phyloP scores from a whole-genome alignment of 1,284 basidiomycete species.

The Sporisorium reilianum region DNA sequence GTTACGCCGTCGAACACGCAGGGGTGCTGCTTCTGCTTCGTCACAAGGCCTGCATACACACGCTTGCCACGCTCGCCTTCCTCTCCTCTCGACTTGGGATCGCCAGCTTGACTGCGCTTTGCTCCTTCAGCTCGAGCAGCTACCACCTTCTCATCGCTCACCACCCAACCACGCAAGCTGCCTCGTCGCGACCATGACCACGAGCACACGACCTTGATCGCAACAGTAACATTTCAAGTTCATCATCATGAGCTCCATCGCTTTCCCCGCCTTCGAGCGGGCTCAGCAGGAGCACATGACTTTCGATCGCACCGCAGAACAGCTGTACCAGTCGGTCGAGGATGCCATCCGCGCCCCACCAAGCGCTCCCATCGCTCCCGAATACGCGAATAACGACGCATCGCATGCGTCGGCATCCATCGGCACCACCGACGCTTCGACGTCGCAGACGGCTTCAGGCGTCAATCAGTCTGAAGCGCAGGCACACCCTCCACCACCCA shows the following conservation, averaged over 20 bases:
- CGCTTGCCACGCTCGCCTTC: too few relatives aligned
- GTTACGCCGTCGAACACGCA: constrained; percentile 1
- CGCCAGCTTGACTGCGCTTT: neutral
- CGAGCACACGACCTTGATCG: constrained; percentile 9
- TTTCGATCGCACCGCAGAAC: constrained; percentile 27
- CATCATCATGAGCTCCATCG: constrained; percentile 34
- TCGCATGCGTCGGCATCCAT: constrained; percentile 1
- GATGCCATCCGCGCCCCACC: constrained; percentile 18
- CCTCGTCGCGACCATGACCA: constrained; percentile 13
- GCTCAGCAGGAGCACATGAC: constrained; percentile 47
- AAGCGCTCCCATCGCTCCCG: neutral
- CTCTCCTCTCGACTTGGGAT: neutral
- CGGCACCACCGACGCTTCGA: neutral
- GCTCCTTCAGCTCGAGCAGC: neutral
- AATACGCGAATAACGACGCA: neutral
- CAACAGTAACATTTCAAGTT: neutral
- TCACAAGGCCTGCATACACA: neutral
- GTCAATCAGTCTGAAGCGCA: constrained; percentile 1
- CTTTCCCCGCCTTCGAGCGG: constrained; percentile 42
- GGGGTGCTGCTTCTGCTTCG: neutral
- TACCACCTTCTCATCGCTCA: neutral
- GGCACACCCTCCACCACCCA: constrained; percentile 10
- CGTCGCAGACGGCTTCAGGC: neutral
- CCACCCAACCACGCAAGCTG: neutral
- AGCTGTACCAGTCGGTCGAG: constrained; percentile 35